Base-by-base conservation (phyloP, 257 asterid genomes). In the Salvia hispanica region DNA sequence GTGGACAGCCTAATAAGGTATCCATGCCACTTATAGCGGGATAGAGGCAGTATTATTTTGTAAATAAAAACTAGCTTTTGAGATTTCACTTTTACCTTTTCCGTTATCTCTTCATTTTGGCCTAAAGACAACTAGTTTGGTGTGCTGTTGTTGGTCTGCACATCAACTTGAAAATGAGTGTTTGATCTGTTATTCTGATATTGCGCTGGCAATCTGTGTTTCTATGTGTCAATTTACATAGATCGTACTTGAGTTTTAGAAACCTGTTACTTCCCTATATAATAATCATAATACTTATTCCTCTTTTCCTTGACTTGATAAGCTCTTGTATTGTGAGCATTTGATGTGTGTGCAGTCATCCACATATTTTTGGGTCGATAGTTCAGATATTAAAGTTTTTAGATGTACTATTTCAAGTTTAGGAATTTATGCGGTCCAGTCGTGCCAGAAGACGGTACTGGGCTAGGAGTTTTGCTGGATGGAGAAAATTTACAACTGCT, bases 401-500 rank as follows among this genome's bases (percentile, higher is more conserved):
- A 16, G 46, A 58, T 53, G 53, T 58, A 51, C 44, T 42, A 15
- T 64, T 55, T 71, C 63, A 44, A 66, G 63, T 42, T 59, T 83
- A 93, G 97, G 91, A 93, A 76, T 93, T 90, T 70, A 58, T 80
- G 34, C 95, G 92, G 62, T 93, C 96, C 48, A 70, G 39, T 72
- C 85, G 85, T 47, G 85, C 99, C 43, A 80, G 95, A 43, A 80
- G 99, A 62, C 87, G 96, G 47, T 93, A 93, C 51, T 93, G 99
- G 99, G 95, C 97, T 4, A 84, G 99, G 82, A 93, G 99, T 81
- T 93, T 81, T 83, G 99, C 99, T 74, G 99, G 99, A 42, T 93
- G 99, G 99, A 81, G 95, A 80, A 82, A 85, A 62, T 93, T 93
- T 81, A 86, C 92, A 56, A 85, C 88, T 5, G 92, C 99, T 43